Conservation (phyloP, 164 flowering plant species). For the Taxillus chinensis region DNA sequence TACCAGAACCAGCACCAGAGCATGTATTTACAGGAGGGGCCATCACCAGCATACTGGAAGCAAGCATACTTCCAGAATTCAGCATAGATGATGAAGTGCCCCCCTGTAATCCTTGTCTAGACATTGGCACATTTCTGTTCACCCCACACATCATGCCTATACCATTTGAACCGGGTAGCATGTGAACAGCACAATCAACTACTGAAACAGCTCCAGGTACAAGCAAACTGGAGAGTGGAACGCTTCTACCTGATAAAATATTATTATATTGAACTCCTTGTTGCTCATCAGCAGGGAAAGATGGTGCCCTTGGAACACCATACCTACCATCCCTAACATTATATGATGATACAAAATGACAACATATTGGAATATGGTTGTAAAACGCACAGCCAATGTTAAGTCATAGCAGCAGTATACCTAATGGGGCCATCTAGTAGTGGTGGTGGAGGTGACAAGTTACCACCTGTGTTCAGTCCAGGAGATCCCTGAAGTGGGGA, state of each 20-base stretch:
- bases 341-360: not conserved
- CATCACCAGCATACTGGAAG: constrained; percentile 49
- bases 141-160: constrained; percentile 51
- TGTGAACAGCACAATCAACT: constrained; percentile 47
- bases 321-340: constrained; percentile 38
- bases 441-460: constrained; percentile 47
- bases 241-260: constrained; percentile 50
- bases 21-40: constrained; percentile 57
- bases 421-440: constrained; percentile 40
- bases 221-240: constrained; percentile 45
- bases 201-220: constrained; percentile 46
- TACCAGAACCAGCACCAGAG: constrained; percentile 53
- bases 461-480: constrained; percentile 41
- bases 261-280: constrained; percentile 63
- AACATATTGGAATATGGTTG: not conserved
- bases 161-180: constrained; percentile 60
- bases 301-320: constrained; percentile 37
- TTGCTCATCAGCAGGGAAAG: constrained; percentile 54
- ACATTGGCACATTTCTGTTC: constrained; percentile 58
- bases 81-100: constrained; percentile 50
- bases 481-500: constrained; percentile 52
- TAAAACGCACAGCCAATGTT: not conserved
- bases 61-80: constrained; percentile 54
- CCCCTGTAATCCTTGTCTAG: constrained; percentile 80
- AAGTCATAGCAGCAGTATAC: constrained; percentile 20